These are phyloP conservation scores for Cladophialophora exuberans DNA, from an alignment of 2,329 filamentous ascomycete species.

Conservation along the genomic window DNA sequence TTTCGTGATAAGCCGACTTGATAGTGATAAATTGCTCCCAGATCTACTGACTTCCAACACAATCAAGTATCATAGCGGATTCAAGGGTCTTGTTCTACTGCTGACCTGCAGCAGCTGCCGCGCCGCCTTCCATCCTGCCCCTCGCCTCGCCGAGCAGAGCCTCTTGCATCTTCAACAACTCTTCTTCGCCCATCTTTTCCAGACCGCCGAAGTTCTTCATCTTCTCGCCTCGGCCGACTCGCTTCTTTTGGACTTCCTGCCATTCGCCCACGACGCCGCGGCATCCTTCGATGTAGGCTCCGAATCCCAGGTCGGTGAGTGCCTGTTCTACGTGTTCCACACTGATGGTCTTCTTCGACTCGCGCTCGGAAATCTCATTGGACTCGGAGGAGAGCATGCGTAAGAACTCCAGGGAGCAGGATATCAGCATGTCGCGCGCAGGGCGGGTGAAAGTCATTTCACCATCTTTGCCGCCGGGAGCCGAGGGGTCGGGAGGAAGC, in stretches of 20 bases:
- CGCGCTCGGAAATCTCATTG: constrained; percentile 98
- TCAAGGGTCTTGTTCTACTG: background rate
- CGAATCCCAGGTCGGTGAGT: constrained; percentile 87
- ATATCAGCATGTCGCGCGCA: constrained; percentile 90
- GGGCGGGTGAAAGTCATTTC: constrained; percentile 77
- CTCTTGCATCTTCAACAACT: constrained; percentile 84
- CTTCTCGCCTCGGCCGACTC: constrained; percentile 67
- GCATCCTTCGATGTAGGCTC: constrained; percentile 87
- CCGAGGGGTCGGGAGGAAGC: constrained; percentile 30
- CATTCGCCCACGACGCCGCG: constrained; percentile 85
- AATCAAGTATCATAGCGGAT: too few species aligned
- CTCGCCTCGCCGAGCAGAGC: constrained; percentile 86
- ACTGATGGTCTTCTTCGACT: constrained; percentile 98
- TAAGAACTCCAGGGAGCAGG: constrained; percentile 99
- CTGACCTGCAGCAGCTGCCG: background rate
- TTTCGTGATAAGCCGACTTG: background rate
- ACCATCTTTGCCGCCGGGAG: constrained; percentile 57
- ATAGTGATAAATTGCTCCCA: background rate
- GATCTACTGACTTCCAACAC: too few species aligned
- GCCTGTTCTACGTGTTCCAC: constrained; percentile 97
- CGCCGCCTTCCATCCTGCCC: constrained; percentile 54
- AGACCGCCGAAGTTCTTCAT: constrained; percentile 97
- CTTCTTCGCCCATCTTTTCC: constrained; percentile 87
- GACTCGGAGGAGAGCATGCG: constrained; percentile 97
- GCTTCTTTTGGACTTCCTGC: constrained; percentile 88